These are phyloP conservation scores for Chiua virens DNA, from an alignment of 768 basidiomycete species.

Conservation along the genomic window DNA sequence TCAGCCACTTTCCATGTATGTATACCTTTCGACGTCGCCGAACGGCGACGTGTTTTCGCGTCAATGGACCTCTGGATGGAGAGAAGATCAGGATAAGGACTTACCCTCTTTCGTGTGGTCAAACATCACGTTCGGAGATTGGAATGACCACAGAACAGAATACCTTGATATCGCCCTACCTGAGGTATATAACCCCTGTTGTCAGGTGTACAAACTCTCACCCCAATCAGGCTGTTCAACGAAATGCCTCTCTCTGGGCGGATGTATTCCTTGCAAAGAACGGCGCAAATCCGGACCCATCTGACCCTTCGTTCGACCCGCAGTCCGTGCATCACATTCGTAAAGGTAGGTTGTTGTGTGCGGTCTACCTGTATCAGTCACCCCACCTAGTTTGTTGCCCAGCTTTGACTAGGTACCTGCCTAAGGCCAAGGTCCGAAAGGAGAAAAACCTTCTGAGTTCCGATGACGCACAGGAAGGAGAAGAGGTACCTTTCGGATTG, in stretches of 20 bases:
- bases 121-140: constrained; percentile 78
- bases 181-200: constrained; percentile 42
- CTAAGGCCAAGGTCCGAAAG: constrained; percentile 70
- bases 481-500: constrained; percentile 42
- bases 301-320: constrained; percentile 50
- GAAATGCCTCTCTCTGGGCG: constrained; percentile 81
- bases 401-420: constrained; percentile 88
- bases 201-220: constrained; percentile 6
- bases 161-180: constrained; percentile 67
- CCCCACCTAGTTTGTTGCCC: constrained; percentile 1
- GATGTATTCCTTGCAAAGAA: constrained; percentile 75
- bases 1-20: constrained; percentile 64
- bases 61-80: constrained; percentile 50
- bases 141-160: constrained; percentile 56
- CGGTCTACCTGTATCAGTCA: not conserved
- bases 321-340: constrained; percentile 66
- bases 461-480: constrained; percentile 41
- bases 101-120: constrained; percentile 76
- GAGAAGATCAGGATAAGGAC: constrained; percentile 45
- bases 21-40: constrained; percentile 70
- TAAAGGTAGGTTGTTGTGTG: constrained; percentile 55
- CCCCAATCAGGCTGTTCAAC: constrained; percentile 59
- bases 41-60: constrained; percentile 57
- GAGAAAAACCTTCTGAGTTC: constrained; percentile 76
- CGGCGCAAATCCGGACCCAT: constrained; percentile 64